Conservation (phyloP, 1,284 basidiomycete genomes). For the Naganishia cerealis region DNA sequence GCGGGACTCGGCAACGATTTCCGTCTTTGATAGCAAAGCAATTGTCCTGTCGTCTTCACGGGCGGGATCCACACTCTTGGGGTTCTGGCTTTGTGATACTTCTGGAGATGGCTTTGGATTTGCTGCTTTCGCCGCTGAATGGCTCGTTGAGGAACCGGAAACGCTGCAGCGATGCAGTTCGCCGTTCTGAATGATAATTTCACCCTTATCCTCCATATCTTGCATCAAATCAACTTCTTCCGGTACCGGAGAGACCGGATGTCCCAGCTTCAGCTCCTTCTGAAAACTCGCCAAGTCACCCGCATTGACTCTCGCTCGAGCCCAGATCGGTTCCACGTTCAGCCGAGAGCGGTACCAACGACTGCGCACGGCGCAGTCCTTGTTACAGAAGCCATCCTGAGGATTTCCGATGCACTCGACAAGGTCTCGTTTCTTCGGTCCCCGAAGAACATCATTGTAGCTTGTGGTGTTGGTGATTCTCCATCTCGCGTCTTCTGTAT, state of each 20-base stretch:
- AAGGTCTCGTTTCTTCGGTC: constrained; percentile 26
- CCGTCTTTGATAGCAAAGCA: constrained; percentile 2
- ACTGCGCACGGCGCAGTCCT: constrained; percentile 25
- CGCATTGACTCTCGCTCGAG: constrained; percentile 6
- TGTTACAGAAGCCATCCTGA: constrained; percentile 30
- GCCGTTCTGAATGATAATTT: constrained; percentile 27
- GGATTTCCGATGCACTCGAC: constrained; percentile 26
- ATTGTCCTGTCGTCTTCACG: background rate
- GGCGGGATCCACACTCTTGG: background rate
- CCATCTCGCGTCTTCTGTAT: constrained; percentile 13
- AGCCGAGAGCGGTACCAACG: constrained; percentile 27
- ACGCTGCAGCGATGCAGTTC: background rate
- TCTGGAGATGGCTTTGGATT: background rate
- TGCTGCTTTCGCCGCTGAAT: background rate
- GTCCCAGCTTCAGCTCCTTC: constrained; percentile 8
- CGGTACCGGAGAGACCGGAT: background rate
- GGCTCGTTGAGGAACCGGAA: background rate
- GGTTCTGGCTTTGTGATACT: background rate
- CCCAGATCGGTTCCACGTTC: constrained; percentile 28
- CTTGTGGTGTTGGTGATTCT: constrained; percentile 14
- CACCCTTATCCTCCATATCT: constrained; percentile 33
- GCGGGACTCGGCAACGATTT: constrained; percentile 26
- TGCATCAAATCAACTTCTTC: constrained; percentile 29
- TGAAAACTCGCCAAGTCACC: constrained; percentile 25
- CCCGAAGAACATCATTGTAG: constrained; percentile 8